These are phyloP conservation scores for Elsinoe ampelina DNA, from an alignment of 2,329 filamentous ascomycete genomes.

Conservation along the genomic window DNA sequence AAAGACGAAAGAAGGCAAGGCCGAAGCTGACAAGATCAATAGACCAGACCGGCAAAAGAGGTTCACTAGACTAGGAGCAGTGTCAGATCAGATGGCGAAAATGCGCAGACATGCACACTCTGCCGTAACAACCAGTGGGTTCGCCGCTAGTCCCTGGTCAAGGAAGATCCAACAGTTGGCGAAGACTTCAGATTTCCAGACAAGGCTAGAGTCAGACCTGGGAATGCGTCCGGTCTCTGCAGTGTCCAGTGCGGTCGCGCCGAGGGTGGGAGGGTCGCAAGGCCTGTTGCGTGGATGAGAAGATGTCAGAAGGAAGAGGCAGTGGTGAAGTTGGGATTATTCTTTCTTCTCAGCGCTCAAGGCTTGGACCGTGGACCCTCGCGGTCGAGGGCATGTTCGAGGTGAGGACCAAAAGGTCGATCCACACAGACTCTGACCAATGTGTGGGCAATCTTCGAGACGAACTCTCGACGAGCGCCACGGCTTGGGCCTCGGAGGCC, in stretches of 20 bases:
- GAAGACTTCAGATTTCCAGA: conserved; percentile 10
- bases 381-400: not conserved
- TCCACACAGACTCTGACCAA: not conserved
- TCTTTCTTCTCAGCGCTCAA: not conserved
- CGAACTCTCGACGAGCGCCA: conserved; percentile 10
- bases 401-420: not conserved
- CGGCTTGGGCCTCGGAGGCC: conserved; percentile 9
- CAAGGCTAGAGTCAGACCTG: not conserved
- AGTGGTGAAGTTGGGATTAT: conserved; percentile 8
- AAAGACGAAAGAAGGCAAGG: conserved; percentile 4
- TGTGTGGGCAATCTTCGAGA: conserved; percentile 8
- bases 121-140: conserved; percentile 6
- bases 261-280: not conserved
- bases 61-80: not conserved
- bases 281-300: not conserved
- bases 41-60: conserved; percentile 2
- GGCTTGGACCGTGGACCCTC: not conserved
- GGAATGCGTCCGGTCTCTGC: not conserved
- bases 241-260: not conserved
- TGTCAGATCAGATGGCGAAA: conserved; percentile 2
- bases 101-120: conserved; percentile 1
- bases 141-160: conserved; percentile 9
- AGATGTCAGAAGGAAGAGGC: conserved; percentile 6
- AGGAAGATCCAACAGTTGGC: conserved; percentile 12
- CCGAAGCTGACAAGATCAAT: conserved; percentile 2